Evolutionary conservation across 768 basidiomycete genomes (phyloP), one percentile per base, ranked within the genome.

Genomic region (Lyophyllum decastes): DNA sequence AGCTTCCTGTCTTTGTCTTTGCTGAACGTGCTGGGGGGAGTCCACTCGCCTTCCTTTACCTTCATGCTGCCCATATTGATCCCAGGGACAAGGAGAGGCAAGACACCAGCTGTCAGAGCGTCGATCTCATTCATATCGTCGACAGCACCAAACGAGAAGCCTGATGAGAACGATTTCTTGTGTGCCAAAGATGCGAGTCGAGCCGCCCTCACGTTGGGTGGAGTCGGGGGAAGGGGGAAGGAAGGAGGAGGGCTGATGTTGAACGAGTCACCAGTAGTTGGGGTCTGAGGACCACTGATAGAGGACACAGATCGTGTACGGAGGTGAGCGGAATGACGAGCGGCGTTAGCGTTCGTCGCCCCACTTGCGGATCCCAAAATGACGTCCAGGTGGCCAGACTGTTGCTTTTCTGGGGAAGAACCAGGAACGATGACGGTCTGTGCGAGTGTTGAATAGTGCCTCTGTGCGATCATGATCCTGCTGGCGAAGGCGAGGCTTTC

Each of bases 151-250:
- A 89, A 86, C 3, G 84, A 85, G 64, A 84, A 86, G 22, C 83
- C 85, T 41, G 85, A 86, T 0, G 85, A 87, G 60, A 81, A 82
- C 0, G 85, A 87, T 62, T 84, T 86, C 71, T 82, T 80, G 71
- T 88, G 87, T 2, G 75, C 70, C 25, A 84, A 75, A 65, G 78
- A 71, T 40, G 80, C 82, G n/a, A 78, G 78, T 50, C 80, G 82
- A 47, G 81, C 84, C 26, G 78, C 79, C 62, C 81, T 77, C 48
- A 88, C 81, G 56, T 78, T 86, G 0, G 86, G 87, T 27, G 88
- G 88, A n/a, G 88, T 91, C 2, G 89, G 88, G 11, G 89, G 88
- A 33, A 90, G 79, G 10, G 89, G 88, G 62, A 83, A 81, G 1
- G 84, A 76, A 4, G 89, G 88, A 27, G 89, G 88, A 10, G 85